A percentile compares a stretch with the other conserved stretches of the same genome.
phyloP scores from a whole-genome alignment of 306 rosid genomes.

The Cyclanthera cordifolia region DNA sequence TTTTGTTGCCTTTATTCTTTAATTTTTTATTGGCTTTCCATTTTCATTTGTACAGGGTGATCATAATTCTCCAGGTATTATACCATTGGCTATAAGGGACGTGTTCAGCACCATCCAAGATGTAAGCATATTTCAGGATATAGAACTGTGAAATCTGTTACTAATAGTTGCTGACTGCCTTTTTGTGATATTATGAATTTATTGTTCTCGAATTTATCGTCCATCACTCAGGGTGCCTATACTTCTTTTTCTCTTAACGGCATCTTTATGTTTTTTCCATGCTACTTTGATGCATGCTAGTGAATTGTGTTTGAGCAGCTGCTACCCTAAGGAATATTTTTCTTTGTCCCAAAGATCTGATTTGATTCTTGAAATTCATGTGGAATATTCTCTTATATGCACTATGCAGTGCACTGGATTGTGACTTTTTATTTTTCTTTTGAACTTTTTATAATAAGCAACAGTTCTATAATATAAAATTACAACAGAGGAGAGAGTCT shows the following conservation, averaged over 20 bases:
- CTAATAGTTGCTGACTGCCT: neutral
- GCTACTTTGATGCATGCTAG: neutral
- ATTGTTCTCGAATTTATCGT: neutral
- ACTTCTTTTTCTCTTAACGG: neutral
- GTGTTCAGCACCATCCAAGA: slow-evolving; percentile 96
- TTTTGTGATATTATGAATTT: neutral
- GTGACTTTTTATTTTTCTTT: neutral
- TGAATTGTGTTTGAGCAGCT: neutral
- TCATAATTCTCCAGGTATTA: slow-evolving; percentile 78
- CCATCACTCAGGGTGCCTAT: neutral
- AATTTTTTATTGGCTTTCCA: neutral
- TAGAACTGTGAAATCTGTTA: slow-evolving; percentile 1
- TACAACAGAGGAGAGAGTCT: neutral
- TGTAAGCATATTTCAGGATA: slow-evolving; percentile 38
- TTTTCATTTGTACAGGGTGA: slow-evolving; percentile 58
- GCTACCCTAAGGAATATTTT: neutral
- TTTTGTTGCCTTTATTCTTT: too few relatives aligned
- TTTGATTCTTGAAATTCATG: neutral
- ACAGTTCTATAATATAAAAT: neutral
- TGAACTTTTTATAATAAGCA: neutral
- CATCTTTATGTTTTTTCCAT: neutral
- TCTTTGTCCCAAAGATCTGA: neutral
- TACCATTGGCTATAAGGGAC: slow-evolving; percentile 95
- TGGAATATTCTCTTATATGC: neutral
- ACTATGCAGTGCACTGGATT: neutral